phyloP scores from a whole-genome alignment of 306 rosid genomes.

The Lagenaria siceraria region DNA sequence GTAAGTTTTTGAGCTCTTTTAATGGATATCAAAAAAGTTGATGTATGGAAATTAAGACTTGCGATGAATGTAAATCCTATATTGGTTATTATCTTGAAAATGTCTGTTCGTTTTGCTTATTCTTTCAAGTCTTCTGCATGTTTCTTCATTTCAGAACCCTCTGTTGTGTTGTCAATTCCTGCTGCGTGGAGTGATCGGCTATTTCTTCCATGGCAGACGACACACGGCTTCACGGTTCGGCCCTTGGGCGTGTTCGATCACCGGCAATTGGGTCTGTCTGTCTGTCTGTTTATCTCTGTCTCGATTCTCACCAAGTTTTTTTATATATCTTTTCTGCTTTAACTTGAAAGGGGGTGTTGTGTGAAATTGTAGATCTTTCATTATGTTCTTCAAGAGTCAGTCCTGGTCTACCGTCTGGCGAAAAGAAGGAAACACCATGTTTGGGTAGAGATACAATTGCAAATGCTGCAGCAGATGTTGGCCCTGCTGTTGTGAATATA shows the following conservation, averaged over 20 bases:
- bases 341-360: background rate
- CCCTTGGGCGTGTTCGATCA: conserved; percentile 1
- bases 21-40: background rate
- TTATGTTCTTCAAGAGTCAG: conserved; percentile 29
- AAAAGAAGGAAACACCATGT: conserved; percentile 10
- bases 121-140: background rate
- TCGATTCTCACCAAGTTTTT: background rate
- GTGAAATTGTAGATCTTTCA: conserved; percentile 33
- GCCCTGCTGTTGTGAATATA: conserved; percentile 80
- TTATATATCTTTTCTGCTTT: background rate
- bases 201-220: conserved; percentile 15
- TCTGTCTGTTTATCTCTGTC: background rate
- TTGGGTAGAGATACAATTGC: conserved; percentile 71
- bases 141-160: conserved; percentile 23
- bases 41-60: background rate
- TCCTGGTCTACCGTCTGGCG: background rate
- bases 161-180: conserved; percentile 18
- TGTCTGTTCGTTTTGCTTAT: background rate
- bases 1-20: conserved; percentile 16
- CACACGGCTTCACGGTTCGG: background rate
- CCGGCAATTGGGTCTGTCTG: conserved; percentile 27
- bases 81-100: background rate
- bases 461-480: conserved; percentile 70
- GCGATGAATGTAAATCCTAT: background rate
- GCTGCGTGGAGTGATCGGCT: conserved; percentile 18